Evolutionary conservation across 208 protist genomes (phyloP), one percentile per base, ranked within the genome.

Genomic region (Trypanosoma caninum): DNA sequence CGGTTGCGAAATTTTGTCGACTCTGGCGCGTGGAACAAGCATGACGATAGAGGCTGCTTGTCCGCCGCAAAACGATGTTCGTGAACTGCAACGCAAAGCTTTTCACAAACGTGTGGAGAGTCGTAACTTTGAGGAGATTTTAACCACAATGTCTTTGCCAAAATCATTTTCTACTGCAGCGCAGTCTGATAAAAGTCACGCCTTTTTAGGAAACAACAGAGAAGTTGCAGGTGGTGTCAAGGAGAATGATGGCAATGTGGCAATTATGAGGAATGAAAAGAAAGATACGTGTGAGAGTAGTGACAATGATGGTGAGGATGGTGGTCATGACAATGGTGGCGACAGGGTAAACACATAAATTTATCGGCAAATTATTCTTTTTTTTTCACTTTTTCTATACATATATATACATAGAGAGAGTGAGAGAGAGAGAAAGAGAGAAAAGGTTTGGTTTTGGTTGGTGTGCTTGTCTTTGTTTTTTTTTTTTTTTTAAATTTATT

Each of bases 41-140:
- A 28, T 9, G 28, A 28, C n/a, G 30, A 4, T 9, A n/a, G 2
- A n/a, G 33, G 6, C 3, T 52, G 25, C 8, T 34, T 1, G 25
- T 18, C 18, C n/a, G n/a, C n/a, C n/a, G n/a, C n/a, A n/a, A n/a
- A n/a, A n/a, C n/a, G n/a, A 25, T 25, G 7, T 13, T 3, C 6
- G 14, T 10, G 48, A 16, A 18, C 30, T 9, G 11, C 48, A 40
- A 14, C 2, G 16, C 8, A 23, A 31, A 23, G 2, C 42, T 33
- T 13, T 34, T 34, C 2, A 10, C 27, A 8, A 47, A 3, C 65
- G 78, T 48, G 22, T 70, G 25, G 54, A 41, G 18, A 65, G 72
- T 18, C 65, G 72, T 20, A 30, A 30, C 38, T 87, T 87, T 59
- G 74, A 81, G 44, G 63, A 75, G 37, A 83, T 87, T 59, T 61